These are phyloP conservation scores for Termitomyces sp. DNA, from an alignment of 768 basidiomycete genomes.

Conservation along the genomic window DNA sequence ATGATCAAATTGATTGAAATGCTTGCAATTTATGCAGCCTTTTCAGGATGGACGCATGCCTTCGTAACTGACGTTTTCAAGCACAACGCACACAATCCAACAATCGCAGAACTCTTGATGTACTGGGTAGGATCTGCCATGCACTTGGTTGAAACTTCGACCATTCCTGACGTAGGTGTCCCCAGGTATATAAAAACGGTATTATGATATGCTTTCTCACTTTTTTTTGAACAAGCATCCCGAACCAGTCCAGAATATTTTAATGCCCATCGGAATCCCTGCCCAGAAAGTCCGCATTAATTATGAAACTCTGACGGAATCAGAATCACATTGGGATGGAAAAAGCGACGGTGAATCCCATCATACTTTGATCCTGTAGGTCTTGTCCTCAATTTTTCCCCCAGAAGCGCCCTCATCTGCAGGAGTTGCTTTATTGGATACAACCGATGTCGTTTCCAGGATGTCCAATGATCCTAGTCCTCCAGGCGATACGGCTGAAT, in stretches of 20 bases:
- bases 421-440: conserved; percentile 15
- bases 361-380: not conserved
- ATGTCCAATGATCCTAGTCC: conserved; percentile 1
- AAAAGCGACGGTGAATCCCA: conserved; percentile 29
- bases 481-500: not conserved
- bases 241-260: conserved; percentile 27
- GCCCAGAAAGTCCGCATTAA: conserved; percentile 15
- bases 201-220: conserved; percentile 17
- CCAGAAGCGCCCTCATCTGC: conserved; percentile 32
- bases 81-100: conserved; percentile 34
- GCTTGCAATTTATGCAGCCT: not conserved
- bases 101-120: conserved; percentile 42
- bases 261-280: conserved; percentile 21
- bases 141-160: conserved; percentile 26
- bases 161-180: conserved; percentile 35
- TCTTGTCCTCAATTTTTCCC: conserved; percentile 3
- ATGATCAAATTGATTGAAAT: not conserved
- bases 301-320: conserved; percentile 22
- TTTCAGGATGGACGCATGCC: conserved; percentile 47
- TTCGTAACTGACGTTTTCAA: conserved; percentile 43
- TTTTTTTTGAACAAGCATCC: conserved; percentile 31
- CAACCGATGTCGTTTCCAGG: conserved; percentile 1
- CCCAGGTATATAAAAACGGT: not conserved
- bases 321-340: conserved; percentile 40
- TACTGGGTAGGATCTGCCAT: conserved; percentile 56